These are phyloP conservation scores for Hypoxylon fuscum DNA, from an alignment of 495 filamentous ascomycete species.

Conservation along the genomic window DNA sequence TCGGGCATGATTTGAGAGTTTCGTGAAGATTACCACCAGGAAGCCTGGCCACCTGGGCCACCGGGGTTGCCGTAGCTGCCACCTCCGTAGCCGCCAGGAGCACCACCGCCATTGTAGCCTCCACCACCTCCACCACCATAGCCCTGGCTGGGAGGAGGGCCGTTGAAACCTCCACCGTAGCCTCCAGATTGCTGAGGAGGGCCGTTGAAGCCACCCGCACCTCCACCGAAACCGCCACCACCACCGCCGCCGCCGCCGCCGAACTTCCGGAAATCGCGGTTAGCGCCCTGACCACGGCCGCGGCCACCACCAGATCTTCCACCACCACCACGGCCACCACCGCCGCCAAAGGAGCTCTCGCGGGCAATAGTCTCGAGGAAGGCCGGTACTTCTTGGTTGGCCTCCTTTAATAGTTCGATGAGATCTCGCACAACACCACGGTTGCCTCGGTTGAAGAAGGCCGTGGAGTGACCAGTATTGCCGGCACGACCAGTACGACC, in stretches of 20 bases:
- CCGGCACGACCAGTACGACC: slow-evolving; percentile 99
- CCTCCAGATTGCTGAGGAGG: slow-evolving; percentile 45
- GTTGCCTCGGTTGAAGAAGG: slow-evolving; percentile 99
- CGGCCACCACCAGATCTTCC: slow-evolving; percentile 74
- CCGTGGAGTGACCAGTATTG: slow-evolving; percentile 97
- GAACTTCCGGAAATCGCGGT: slow-evolving; percentile 90
- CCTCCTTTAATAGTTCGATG: slow-evolving; percentile 95
- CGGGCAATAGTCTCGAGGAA: slow-evolving; percentile 98
- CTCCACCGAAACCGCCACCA: slow-evolving; percentile 51
- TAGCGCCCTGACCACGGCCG: slow-evolving; percentile 71
- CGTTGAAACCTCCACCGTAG: slow-evolving; percentile 57
- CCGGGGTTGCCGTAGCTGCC: slow-evolving; percentile 87
- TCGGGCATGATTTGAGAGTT: slow-evolving; percentile 13
- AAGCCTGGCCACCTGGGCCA: slow-evolving; percentile 80
- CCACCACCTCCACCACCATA: slow-evolving; percentile 73
- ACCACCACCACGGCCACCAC: slow-evolving; percentile 75
- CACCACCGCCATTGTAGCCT: slow-evolving; percentile 45
- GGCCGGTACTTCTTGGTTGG: slow-evolving; percentile 91
- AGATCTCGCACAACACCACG: slow-evolving; percentile 95
- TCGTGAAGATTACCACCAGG: slow-evolving; percentile 85
- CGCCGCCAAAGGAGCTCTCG: slow-evolving; percentile 82
- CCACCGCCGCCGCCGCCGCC: slow-evolving; percentile 65
- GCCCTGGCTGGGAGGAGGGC: slow-evolving; percentile 62
- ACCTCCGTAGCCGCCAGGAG: slow-evolving; percentile 51
- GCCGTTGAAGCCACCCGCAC: slow-evolving; percentile 62